Evolutionary conservation across 2,329 filamentous ascomycete genomes (phyloP).

Genomic region (Scedosporium boydii): DNA sequence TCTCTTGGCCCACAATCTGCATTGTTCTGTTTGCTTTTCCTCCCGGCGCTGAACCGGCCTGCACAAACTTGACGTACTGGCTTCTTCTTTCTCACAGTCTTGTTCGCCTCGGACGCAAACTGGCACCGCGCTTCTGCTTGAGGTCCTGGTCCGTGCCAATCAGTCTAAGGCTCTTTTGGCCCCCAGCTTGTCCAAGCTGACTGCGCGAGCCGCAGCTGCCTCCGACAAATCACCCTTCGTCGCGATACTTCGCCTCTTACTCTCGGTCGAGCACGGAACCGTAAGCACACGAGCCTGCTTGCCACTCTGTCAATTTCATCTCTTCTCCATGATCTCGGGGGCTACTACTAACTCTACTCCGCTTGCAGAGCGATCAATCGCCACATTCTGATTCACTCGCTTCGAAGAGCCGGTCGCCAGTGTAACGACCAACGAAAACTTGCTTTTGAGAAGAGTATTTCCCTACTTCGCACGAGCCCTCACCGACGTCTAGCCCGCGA

Average conservation of each 20-base stretch:
- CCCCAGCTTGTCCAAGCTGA: neutral
- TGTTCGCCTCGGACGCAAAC: neutral
- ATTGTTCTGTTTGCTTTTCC: neutral
- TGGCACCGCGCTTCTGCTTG: neutral
- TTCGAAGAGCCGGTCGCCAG: too few relatives aligned
- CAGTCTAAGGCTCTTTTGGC: neutral
- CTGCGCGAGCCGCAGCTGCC: neutral
- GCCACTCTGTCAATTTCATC: too few relatives aligned
- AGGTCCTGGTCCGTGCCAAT: neutral
- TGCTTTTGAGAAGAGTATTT: neutral
- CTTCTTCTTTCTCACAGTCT: neutral
- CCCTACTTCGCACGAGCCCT: neutral
- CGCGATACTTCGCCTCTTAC: neutral
- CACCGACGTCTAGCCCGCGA: neutral
- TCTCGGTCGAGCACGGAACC: too few relatives aligned
- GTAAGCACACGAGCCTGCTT: too few relatives aligned
- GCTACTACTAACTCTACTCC: too few relatives aligned
- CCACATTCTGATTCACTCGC: too few relatives aligned
- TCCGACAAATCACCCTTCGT: neutral
- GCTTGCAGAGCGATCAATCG: too few relatives aligned
- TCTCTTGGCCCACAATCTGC: too few relatives aligned
- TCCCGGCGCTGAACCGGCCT: neutral
- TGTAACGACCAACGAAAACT: neutral
- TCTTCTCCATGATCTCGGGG: too few relatives aligned
- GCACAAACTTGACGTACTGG: neutral